A percentile compares a stretch with the other conserved stretches of the same genome.
phyloP scores from a whole-genome alignment of 345 rosid species.

The Euclidium syriacum region DNA sequence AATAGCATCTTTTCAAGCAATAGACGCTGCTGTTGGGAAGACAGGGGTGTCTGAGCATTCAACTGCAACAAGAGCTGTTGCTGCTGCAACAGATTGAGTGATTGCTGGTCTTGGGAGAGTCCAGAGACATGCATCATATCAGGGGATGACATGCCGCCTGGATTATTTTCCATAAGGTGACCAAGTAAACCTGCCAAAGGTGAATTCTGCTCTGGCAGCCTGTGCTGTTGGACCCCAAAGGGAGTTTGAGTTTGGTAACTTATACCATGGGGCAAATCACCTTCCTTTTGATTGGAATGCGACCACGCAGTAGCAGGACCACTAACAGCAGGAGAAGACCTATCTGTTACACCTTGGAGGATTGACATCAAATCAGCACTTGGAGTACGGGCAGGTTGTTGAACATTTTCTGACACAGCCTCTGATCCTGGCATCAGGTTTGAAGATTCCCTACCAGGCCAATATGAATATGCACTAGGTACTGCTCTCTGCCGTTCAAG shows the following conservation, averaged over 20 bases:
- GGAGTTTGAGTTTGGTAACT: conserved; percentile 55
- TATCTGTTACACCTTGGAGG: conserved; percentile 65
- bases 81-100: conserved; percentile 73
- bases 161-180: conserved; percentile 57
- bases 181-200: conserved; percentile 60
- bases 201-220: conserved; percentile 44
- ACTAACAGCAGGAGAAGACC: conserved; percentile 48
- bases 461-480: conserved; percentile 47
- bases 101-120: conserved; percentile 67
- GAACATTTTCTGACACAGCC: conserved; percentile 43
- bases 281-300: conserved; percentile 53
- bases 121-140: conserved; percentile 54
- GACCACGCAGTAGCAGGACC: conserved; percentile 56
- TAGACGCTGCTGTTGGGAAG: conserved; percentile 69
- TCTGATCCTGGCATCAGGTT: conserved; percentile 56
- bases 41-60: conserved; percentile 56
- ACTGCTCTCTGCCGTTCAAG: conserved; percentile 73
- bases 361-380: conserved; percentile 66
- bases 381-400: conserved; percentile 52
- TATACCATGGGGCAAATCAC: conserved; percentile 47
- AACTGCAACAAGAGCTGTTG: conserved; percentile 61
- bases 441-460: conserved; percentile 71
- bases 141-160: conserved; percentile 42
- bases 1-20: conserved; percentile 60
- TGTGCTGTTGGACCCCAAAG: conserved; percentile 71